Evolutionary conservation across 768 basidiomycete species (phyloP).

Genomic region (Podaxis sp.): DNA sequence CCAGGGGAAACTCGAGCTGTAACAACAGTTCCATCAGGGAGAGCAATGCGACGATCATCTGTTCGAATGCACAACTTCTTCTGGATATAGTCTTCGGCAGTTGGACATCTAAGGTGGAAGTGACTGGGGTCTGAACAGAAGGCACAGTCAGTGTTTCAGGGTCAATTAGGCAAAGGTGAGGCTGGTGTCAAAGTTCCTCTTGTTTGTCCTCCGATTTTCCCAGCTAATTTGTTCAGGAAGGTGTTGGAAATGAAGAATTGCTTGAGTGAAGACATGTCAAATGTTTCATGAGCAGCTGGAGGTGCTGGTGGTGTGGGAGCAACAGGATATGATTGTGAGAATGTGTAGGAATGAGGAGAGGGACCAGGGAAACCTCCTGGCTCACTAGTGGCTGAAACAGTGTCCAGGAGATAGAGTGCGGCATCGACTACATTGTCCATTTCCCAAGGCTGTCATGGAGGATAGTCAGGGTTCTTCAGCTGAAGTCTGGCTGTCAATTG

Average conservation of each 20-base stretch:
- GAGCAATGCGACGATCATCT: not conserved
- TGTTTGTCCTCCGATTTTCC: not conserved
- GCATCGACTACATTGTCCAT: slow-evolving; percentile 13
- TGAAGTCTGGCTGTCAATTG: not conserved
- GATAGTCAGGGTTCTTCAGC: slow-evolving; percentile 13
- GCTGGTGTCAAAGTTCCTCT: not conserved
- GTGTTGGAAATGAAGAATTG: not conserved
- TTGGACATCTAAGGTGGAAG: not conserved
- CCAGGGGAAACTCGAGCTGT: not conserved
- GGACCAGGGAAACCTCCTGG: not conserved
- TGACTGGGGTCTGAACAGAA: not conserved
- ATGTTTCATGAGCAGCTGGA: not conserved
- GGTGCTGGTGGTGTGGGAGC: no score
- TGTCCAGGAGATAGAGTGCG: not conserved
- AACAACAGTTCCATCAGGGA: not conserved
- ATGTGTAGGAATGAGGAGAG: not conserved
- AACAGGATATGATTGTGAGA: not conserved
- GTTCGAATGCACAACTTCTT: not conserved
- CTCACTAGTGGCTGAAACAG: not conserved
- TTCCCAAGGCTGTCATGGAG: slow-evolving; percentile 14
- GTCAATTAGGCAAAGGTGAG: not conserved
- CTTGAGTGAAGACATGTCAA: not conserved
- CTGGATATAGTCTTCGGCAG: not conserved
- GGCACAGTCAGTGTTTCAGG: not conserved
- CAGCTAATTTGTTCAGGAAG: not conserved